Evolutionary conservation across 2,329 filamentous ascomycete genomes (phyloP), one percentile per base, ranked within the genome.

Genomic region (Neopestalotiopsis sp.): DNA sequence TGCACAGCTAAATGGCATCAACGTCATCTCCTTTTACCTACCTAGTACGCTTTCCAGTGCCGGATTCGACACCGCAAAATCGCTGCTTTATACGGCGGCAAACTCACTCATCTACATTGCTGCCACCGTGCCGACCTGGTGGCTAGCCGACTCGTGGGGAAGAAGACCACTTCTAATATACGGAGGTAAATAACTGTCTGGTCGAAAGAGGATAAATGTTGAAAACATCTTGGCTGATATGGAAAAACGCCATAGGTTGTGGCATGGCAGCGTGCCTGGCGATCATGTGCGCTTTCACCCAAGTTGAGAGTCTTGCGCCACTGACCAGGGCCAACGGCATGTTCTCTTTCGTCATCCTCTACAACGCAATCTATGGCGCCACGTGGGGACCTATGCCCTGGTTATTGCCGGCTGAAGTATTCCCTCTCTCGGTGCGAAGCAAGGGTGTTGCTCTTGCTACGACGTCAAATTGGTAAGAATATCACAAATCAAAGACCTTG

Each of bases 1-100:
- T 62, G 59, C 59, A 17, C 59, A 62, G 4, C 59, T 62, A 7
- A 62, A 62, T 12, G 59, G 59, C 4, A 62, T 62, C 59, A 62
- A 62, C 34, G n/a, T 62, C 34, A 62, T 62, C 5, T 62, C 59
- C 4, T 62, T 62, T 10, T 62, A 62, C 12, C 59, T 62, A 4
- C 59, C 59, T 38, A 62, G 30, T 13, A 62, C 59, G 13, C 59
- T 62, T 6, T 13, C 59, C 34, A 10, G 13, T 3, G 59, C 59
- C 17, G 59, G 59, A 20, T 40, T 62, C 13, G 34, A 40, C 32
- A n/a, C 17, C 34, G 30, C 12, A 9, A 62, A 62, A 20, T 62
- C 59, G 24, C 59, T 62, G 4, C 30, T 62, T 3, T 62, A 62
- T 13, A 62, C 59, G 34, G 59, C 59, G 4, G 59, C 59, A 34